Conservation (phyloP, 2,329 filamentous ascomycete species). For the Cadophora luteo-olivacea region DNA sequence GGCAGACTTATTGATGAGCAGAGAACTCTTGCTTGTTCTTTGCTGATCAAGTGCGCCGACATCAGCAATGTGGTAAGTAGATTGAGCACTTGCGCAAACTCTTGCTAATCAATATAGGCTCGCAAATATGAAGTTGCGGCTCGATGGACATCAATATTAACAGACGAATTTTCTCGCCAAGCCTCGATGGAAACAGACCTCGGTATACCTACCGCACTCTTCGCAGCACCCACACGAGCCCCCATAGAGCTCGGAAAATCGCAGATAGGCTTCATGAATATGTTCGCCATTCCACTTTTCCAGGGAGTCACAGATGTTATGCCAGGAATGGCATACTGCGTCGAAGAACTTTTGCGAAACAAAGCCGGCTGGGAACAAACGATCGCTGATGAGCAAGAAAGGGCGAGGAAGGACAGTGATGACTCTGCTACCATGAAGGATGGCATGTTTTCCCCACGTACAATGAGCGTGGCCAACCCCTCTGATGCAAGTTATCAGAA, state of each 20-base stretch:
- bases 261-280: constrained; percentile 95
- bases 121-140: constrained; percentile 82
- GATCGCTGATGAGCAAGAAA: constrained; percentile 65
- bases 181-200: constrained; percentile 90
- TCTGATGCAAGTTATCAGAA: constrained; percentile 37
- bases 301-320: constrained; percentile 85
- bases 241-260: constrained; percentile 82
- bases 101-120: constrained; percentile 60
- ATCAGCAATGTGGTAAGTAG: constrained; percentile 93
- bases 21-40: constrained; percentile 81
- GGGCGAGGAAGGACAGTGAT: constrained; percentile 48
- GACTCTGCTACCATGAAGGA: constrained; percentile 41
- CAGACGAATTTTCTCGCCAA: constrained; percentile 93
- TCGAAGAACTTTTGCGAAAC: constrained; percentile 82
- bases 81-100: neutral
- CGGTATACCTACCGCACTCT: constrained; percentile 85
- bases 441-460: constrained; percentile 43
- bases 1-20: constrained; percentile 77
- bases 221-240: constrained; percentile 84
- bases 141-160: constrained; percentile 92
- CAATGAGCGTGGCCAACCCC: constrained; percentile 42
- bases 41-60: constrained; percentile 97
- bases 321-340: constrained; percentile 82
- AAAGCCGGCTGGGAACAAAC: constrained; percentile 74
- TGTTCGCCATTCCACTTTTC: constrained; percentile 93